A percentile compares a stretch with the other conserved stretches of the same genome.
phyloP scores from a whole-genome alignment of 768 basidiomycete genomes.

The Pisolithus tinctorius region DNA sequence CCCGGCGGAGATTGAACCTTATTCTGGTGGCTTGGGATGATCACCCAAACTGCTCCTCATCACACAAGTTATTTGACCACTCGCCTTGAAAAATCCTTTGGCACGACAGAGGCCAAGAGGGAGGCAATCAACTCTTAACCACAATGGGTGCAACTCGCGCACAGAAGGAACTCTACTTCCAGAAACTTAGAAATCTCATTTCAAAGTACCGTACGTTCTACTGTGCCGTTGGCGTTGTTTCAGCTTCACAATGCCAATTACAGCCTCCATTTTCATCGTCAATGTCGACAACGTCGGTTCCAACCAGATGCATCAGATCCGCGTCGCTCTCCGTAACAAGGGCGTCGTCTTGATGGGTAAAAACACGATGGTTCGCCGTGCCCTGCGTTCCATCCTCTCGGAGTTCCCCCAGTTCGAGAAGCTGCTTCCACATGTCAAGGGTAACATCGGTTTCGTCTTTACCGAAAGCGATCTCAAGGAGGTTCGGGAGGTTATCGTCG shows the following conservation, averaged over 20 bases:
- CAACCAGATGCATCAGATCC: slow-evolving; percentile 99
- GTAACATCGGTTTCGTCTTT: slow-evolving; percentile 99
- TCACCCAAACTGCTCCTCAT: neutral
- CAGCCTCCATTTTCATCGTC: slow-evolving; percentile 97
- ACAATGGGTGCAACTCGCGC: slow-evolving; percentile 85
- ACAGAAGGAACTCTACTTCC: slow-evolving; percentile 88
- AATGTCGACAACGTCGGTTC: slow-evolving; percentile 99
- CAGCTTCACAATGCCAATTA: slow-evolving; percentile 1
- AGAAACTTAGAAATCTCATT: slow-evolving; percentile 90
- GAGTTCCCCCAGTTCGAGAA: slow-evolving; percentile 94
- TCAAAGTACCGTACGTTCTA: slow-evolving; percentile 74
- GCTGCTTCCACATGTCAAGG: slow-evolving; percentile 91
- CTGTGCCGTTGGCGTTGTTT: neutral
- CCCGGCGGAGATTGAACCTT: slow-evolving; percentile 24
- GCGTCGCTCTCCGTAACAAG: slow-evolving; percentile 91
- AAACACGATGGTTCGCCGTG: slow-evolving; percentile 99
- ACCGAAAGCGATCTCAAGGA: slow-evolving; percentile 90
- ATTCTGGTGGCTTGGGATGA: slow-evolving; percentile 17
- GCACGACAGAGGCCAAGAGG: slow-evolving; percentile 89
- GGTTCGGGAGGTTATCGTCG: slow-evolving; percentile 83
- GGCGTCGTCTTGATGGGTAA: slow-evolving; percentile 99
- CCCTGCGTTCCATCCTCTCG: slow-evolving; percentile 81
- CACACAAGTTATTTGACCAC: slow-evolving; percentile 19
- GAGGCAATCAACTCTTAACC: slow-evolving; percentile 54
- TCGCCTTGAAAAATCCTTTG: slow-evolving; percentile 96